phyloP scores from a whole-genome alignment of 2,329 filamentous ascomycete species.

The Arthrinium phaeospermum region DNA sequence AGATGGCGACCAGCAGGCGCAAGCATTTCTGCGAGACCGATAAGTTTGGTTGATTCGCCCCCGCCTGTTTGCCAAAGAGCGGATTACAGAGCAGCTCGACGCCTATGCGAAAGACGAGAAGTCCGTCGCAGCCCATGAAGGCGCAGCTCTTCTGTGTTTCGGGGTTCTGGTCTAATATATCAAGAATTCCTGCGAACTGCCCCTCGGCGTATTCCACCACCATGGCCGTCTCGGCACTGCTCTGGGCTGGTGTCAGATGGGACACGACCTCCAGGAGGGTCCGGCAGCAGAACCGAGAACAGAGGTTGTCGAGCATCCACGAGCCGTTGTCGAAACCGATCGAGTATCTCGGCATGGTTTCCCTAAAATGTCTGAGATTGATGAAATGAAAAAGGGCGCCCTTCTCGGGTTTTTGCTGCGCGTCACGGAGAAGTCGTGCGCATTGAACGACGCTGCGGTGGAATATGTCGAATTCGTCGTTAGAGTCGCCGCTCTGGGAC shows the following conservation, averaged over 20 bases:
- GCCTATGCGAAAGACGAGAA: constrained; percentile 4
- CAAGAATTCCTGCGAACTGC: background rate
- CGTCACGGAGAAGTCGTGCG: background rate
- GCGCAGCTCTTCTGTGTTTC: background rate
- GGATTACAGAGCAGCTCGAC: background rate
- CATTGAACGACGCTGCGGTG: background rate
- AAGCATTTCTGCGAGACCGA: background rate
- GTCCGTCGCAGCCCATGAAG: background rate
- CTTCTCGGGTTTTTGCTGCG: background rate
- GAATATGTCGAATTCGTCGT: background rate
- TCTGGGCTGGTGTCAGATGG: background rate
- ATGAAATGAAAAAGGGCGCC: background rate
- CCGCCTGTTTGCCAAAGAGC: background rate
- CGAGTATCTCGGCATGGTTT: background rate
- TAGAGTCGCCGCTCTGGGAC: background rate
- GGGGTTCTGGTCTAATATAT: background rate
- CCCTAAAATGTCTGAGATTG: background rate
- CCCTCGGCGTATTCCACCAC: background rate
- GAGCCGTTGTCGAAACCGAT: background rate
- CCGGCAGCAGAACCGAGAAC: background rate
- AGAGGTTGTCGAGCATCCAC: background rate
- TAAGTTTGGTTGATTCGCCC: background rate
- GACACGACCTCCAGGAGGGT: background rate
- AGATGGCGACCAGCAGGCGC: background rate
- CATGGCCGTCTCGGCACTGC: background rate